These are phyloP conservation scores for Rhynchosporium agropyri DNA, from an alignment of 2,329 filamentous ascomycete genomes.

Conservation along the genomic window DNA sequence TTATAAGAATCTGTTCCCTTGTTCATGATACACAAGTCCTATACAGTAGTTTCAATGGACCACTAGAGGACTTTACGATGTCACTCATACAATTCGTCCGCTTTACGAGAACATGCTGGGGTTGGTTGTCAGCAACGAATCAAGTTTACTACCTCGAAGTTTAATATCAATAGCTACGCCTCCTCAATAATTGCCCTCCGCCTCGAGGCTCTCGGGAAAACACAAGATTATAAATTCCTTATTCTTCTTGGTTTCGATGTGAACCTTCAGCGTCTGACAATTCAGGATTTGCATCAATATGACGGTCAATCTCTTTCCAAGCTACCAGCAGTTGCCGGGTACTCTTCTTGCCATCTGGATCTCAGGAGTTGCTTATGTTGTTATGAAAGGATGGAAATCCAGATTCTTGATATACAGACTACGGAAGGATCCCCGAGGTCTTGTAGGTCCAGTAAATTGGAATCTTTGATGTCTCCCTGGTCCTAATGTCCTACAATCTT, in stretches of 20 bases:
- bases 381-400: slow-evolving; percentile 22
- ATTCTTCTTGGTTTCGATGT: not conserved
- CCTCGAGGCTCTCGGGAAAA: not conserved
- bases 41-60: no score
- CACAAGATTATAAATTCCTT: not conserved
- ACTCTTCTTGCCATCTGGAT: slow-evolving; percentile 3
- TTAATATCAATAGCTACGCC: no score
- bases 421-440: slow-evolving; percentile 8
- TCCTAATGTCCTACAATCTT: no score
- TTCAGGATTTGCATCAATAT: not conserved
- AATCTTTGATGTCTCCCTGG: not conserved
- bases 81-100: no score
- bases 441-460: slow-evolving; percentile 14
- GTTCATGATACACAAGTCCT: no score
- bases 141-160: no score
- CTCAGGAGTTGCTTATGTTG: slow-evolving; percentile 12
- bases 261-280: not conserved
- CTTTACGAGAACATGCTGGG: no score
- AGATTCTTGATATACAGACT: slow-evolving; percentile 18
- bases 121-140: no score
- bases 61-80: no score
- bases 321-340: not conserved
- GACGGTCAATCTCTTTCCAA: not conserved
- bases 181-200: no score
- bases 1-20: no score